Percentiles rank a stretch among this genome's conserved stretches.
Evolutionary conservation across 2,329 filamentous ascomycete species (phyloP).

Genomic region (Aspergillus fructus): DNA sequence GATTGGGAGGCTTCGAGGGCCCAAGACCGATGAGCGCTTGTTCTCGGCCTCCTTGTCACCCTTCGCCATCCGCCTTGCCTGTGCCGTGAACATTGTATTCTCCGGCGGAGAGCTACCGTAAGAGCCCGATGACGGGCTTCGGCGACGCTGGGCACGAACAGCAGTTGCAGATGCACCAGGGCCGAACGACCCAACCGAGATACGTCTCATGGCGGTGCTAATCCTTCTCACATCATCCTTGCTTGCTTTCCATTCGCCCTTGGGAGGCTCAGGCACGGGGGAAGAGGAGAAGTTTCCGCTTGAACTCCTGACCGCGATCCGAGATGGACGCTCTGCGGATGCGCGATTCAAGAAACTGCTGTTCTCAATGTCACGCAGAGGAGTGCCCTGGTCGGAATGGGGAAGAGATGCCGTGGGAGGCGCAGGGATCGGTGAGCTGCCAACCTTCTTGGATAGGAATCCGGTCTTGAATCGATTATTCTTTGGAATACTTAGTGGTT

Average conservation of each 20-base stretch:
- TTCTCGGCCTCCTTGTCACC: slow-evolving; percentile 58
- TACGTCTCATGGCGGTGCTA: slow-evolving; percentile 57
- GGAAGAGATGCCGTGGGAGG: slow-evolving; percentile 59
- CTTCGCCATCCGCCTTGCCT: slow-evolving; percentile 66
- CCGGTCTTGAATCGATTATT: slow-evolving; percentile 85
- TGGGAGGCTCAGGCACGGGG: slow-evolving; percentile 48
- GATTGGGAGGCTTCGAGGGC: slow-evolving; percentile 60
- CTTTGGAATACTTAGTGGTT: slow-evolving; percentile 61
- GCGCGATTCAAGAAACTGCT: slow-evolving; percentile 51
- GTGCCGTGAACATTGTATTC: slow-evolving; percentile 63
- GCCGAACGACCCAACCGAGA: slow-evolving; percentile 46
- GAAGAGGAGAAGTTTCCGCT: slow-evolving; percentile 36
- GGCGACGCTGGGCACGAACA: slow-evolving; percentile 51
- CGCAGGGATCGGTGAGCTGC: slow-evolving; percentile 63
- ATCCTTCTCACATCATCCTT: slow-evolving; percentile 55
- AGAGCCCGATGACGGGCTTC: slow-evolving; percentile 54
- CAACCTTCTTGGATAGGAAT: slow-evolving; percentile 71
- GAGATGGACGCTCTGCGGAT: slow-evolving; percentile 41
- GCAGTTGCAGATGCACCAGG: slow-evolving; percentile 39
- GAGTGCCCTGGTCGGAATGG: slow-evolving; percentile 59
- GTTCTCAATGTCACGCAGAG: slow-evolving; percentile 54
- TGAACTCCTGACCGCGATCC: slow-evolving; percentile 40
- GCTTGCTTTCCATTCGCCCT: slow-evolving; percentile 48
- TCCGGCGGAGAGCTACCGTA: slow-evolving; percentile 57
- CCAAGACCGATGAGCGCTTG: slow-evolving; percentile 58